A percentile compares a stretch with the other conserved stretches of the same genome.
phyloP scores from a whole-genome alignment of 2,329 filamentous ascomycete genomes.

The Penicillium hordei region DNA sequence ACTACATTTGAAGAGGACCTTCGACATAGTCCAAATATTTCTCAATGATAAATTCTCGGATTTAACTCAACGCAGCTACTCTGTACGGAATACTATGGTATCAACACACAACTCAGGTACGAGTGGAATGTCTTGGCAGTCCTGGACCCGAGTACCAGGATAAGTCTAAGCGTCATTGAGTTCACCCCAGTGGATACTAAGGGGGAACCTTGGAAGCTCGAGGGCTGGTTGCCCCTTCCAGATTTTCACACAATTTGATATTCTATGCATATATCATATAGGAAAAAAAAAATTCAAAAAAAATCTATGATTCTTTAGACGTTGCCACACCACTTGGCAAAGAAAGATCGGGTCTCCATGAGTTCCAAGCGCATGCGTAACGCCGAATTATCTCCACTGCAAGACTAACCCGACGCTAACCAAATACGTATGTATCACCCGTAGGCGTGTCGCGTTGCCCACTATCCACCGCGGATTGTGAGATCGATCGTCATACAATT shows the following conservation, averaged over 20 bases:
- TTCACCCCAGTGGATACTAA: not conserved
- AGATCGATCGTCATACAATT: not conserved
- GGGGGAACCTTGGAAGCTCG: not conserved
- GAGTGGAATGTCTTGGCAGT: constrained; percentile 13
- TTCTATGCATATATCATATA: not conserved
- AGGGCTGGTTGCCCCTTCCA: not conserved
- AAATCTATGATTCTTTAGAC: not conserved
- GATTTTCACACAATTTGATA: not conserved
- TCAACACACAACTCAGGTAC: not conserved
- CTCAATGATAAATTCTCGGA: not conserved
- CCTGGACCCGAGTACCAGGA: constrained; percentile 16
- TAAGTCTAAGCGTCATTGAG: constrained; percentile 24
- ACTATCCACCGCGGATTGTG: not conserved
- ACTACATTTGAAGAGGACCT: constrained; percentile 37
- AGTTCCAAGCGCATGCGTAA: not conserved
- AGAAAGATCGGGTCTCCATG: not conserved
- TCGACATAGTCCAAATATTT: not conserved
- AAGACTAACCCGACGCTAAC: not conserved
- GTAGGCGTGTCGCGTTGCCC: not conserved
- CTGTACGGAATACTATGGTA: not conserved
- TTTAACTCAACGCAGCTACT: not conserved
- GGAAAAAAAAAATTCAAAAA: not conserved
- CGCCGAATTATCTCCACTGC: not conserved
- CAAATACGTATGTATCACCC: not conserved
- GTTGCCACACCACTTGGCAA: not conserved